phyloP scores from a whole-genome alignment of 371 early-diverging fungal genomes.

The Mortierella sp. region DNA sequence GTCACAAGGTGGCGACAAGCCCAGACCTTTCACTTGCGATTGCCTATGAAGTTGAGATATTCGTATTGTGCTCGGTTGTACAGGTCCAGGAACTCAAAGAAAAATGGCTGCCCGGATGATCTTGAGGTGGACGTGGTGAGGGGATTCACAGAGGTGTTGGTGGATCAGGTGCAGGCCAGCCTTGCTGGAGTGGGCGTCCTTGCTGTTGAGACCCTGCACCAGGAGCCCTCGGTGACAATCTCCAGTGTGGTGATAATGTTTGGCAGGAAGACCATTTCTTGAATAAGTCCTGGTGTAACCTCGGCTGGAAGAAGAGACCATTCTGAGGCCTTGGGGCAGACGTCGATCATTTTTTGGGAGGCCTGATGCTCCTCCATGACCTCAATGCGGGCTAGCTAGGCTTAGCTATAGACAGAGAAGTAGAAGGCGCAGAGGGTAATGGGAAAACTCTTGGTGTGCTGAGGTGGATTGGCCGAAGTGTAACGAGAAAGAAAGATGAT shows the following conservation, averaged over 20 bases:
- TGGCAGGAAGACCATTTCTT: neutral
- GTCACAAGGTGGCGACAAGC: neutral
- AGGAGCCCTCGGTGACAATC: neutral
- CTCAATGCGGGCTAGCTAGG: neutral
- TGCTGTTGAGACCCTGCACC: neutral
- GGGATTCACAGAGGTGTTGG: neutral
- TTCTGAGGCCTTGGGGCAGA: neutral
- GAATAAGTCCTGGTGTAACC: neutral
- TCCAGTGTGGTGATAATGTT: conserved; percentile 1
- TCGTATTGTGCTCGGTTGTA: neutral
- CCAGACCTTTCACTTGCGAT: neutral
- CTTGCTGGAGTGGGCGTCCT: neutral
- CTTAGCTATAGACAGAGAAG: neutral
- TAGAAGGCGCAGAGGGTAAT: neutral
- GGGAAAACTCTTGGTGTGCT: neutral
- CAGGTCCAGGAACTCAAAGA: neutral
- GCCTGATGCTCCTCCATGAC: neutral
- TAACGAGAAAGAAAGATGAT: too few relatives aligned
- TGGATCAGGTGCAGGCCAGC: neutral
- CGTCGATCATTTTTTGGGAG: neutral
- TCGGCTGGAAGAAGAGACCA: neutral
- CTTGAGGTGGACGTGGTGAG: neutral
- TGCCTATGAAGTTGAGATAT: neutral
- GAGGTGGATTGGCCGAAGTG: too few relatives aligned
- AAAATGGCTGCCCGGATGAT: neutral